phyloP scores from a whole-genome alignment of 345 rosid species.

The Odontarrhena argentea region DNA sequence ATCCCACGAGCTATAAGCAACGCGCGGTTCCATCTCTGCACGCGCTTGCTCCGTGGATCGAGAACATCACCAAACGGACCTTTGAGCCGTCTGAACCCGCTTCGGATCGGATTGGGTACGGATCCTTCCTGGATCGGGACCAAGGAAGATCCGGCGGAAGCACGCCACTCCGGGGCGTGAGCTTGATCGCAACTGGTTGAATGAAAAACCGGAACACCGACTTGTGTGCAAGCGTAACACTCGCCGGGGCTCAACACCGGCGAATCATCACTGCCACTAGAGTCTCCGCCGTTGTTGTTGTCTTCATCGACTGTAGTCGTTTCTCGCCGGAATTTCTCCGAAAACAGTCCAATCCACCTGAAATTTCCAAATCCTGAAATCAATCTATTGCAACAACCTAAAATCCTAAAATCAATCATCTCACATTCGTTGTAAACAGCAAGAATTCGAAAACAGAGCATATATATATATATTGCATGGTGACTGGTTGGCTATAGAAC shows the following conservation, averaged over 20 bases:
- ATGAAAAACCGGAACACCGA: conserved; percentile 88
- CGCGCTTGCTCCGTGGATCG: conserved; percentile 77
- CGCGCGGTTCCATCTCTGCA: conserved; percentile 74
- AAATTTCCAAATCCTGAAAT: conserved; percentile 17
- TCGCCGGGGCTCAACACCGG: conserved; percentile 55
- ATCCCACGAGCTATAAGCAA: conserved; percentile 73
- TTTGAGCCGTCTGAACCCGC: conserved; percentile 25
- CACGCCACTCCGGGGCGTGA: conserved; percentile 91
- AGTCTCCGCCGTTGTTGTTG: conserved; percentile 25
- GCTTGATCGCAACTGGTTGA: conserved; percentile 94
- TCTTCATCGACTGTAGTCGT: conserved; percentile 15
- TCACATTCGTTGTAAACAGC: background rate
- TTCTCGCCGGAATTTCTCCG: conserved; percentile 29
- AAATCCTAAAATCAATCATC: conserved; percentile 10
- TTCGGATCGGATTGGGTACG: conserved; percentile 4
- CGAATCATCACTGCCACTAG: conserved; percentile 40
- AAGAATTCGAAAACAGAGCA: no score
- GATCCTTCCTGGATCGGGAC: conserved; percentile 69
- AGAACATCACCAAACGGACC: conserved; percentile 51
- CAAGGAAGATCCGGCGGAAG: conserved; percentile 87
- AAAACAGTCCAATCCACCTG: conserved; percentile 46
- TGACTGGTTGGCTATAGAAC: background rate
- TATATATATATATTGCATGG: conserved; percentile 28
- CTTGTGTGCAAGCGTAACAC: conserved; percentile 94
- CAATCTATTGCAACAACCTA: background rate